These are phyloP conservation scores for Blastocystis sp. DNA, from an alignment of 352 stramenopile genomes.

Conservation along the genomic window DNA sequence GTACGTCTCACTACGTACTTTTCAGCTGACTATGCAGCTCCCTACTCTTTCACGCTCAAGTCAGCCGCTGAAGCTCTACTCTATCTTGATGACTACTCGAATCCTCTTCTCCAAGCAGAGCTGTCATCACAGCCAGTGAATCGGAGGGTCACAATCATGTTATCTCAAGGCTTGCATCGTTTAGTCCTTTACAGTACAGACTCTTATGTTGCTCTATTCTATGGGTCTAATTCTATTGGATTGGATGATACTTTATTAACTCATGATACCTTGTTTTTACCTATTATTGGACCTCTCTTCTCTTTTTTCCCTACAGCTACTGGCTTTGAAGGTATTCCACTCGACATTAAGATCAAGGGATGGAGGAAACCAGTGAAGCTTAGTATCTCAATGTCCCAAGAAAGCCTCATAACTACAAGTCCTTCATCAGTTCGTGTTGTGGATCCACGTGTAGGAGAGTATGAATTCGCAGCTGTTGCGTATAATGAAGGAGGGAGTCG, in stretches of 20 bases:
- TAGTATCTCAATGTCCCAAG: background rate
- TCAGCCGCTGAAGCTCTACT: background rate
- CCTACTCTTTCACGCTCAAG: slow-evolving; percentile 11
- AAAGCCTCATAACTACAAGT: background rate
- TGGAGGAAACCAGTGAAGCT: background rate
- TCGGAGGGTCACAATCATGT: background rate
- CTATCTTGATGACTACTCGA: background rate
- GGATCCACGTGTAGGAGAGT: background rate
- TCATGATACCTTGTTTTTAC: background rate
- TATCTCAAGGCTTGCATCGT: background rate
- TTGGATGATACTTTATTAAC: background rate
- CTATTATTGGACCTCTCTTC: background rate
- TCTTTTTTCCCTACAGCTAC: background rate
- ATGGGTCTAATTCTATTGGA: background rate
- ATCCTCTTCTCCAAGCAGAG: background rate
- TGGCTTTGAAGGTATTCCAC: background rate
- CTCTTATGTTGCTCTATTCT: slow-evolving; percentile 5
- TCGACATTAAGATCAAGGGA: background rate
- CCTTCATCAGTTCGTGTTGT: background rate
- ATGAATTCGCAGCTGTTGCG: background rate
- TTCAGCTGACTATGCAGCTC: background rate
- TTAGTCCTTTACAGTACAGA: background rate
- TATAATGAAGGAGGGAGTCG: background rate
- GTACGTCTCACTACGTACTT: background rate
- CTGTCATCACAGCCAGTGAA: background rate